Conservation (phyloP, 2,329 filamentous ascomycete genomes). For the Penicillium hordei region DNA sequence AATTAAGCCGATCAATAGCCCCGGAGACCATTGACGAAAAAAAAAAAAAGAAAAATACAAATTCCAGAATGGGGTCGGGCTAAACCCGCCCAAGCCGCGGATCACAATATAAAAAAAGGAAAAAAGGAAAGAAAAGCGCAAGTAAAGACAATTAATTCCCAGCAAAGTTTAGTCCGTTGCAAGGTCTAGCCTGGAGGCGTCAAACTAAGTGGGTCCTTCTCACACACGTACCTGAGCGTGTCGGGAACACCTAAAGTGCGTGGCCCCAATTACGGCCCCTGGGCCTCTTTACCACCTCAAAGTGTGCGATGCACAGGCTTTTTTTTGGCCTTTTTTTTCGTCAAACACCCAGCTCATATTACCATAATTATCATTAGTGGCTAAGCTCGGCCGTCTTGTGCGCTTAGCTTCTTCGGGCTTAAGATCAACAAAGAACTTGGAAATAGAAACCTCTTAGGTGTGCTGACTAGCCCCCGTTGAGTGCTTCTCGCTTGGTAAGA, state of each 20-base stretch:
- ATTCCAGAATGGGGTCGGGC: neutral
- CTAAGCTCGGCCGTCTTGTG: neutral
- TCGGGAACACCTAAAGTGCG: constrained; percentile 3
- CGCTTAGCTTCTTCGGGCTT: constrained; percentile 12
- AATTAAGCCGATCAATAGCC: neutral
- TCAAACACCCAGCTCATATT: constrained; percentile 7
- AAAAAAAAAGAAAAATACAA: neutral
- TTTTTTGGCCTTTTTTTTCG: neutral
- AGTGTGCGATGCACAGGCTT: constrained; percentile 7
- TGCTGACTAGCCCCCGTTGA: constrained; percentile 1
- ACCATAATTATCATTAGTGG: constrained; percentile 6
- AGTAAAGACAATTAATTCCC: neutral
- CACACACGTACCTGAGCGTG: constrained; percentile 16
- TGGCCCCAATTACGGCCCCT: constrained; percentile 3
- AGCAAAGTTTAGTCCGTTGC: constrained; percentile 25
- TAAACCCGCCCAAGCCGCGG: neutral
- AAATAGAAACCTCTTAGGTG: constrained; percentile 6
- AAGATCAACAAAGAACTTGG: constrained; percentile 15
- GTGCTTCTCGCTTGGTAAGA: neutral
- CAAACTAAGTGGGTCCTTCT: constrained; percentile 13
- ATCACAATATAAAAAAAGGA: constrained; percentile 3
- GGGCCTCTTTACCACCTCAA: neutral
- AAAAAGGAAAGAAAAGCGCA: neutral
- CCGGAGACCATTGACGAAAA: neutral
- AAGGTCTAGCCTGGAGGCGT: constrained; percentile 29